Conservation (phyloP, 2,329 filamentous ascomycete species). For the Furcasterigmium furcatum region DNA sequence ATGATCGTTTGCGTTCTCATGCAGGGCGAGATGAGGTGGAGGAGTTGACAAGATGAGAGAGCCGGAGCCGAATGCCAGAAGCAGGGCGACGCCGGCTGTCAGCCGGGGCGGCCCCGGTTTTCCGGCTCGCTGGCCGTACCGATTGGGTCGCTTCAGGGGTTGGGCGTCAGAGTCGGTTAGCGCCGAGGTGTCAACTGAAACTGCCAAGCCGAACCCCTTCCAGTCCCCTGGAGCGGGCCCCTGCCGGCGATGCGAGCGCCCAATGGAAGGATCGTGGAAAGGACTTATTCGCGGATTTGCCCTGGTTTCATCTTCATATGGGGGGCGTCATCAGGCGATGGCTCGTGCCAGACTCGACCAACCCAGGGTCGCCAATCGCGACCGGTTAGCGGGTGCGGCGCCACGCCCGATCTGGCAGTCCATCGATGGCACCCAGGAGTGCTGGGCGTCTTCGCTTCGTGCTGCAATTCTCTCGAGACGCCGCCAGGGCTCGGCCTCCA, state of each 20-base stretch:
- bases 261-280: background rate
- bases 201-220: background rate
- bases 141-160: background rate
- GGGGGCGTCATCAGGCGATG: too few species aligned
- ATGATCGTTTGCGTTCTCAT: constrained; percentile 2
- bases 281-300: background rate
- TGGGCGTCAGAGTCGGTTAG: background rate
- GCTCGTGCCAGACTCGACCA: too few species aligned
- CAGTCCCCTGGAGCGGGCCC: background rate
- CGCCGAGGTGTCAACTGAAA: constrained; percentile 2
- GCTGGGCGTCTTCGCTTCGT: too few species aligned
- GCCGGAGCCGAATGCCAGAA: constrained; percentile 1
- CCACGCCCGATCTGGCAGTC: too few species aligned
- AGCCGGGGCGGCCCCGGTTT: background rate
- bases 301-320: background rate
- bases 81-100: background rate
- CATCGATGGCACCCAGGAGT: too few species aligned
- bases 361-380: too few species aligned
- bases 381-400: too few species aligned
- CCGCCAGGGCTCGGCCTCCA: too few species aligned
- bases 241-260: too few species aligned
- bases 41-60: background rate
- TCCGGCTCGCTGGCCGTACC: background rate
- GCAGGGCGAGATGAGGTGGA: constrained; percentile 3
- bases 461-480: too few species aligned